A percentile compares a stretch with the other conserved stretches of the same genome.
These are phyloP conservation scores for Brasilioporus rufonigricans DNA, from an alignment of 768 basidiomycete genomes.

Conservation along the genomic window DNA sequence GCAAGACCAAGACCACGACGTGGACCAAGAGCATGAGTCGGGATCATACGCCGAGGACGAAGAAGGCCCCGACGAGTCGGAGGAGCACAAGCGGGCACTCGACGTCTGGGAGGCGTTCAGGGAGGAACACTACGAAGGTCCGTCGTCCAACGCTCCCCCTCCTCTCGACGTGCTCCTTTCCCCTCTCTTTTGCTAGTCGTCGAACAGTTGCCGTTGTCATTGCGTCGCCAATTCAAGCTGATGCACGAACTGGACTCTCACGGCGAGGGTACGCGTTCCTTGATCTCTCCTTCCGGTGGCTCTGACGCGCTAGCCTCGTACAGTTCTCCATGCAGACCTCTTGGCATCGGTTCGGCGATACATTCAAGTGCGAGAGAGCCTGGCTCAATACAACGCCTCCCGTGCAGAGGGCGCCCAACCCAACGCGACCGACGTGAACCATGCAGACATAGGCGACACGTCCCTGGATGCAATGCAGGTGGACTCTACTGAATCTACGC, in stretches of 20 bases:
- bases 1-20: constrained; percentile 6
- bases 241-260: constrained; percentile 74
- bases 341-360: constrained; percentile 49
- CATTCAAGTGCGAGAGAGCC: constrained; percentile 34
- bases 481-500: constrained; percentile 1
- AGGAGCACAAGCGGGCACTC: constrained; percentile 48
- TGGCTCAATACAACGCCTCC: constrained; percentile 10
- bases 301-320: constrained; percentile 4
- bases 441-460: background rate
- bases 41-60: background rate
- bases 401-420: background rate
- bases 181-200: constrained; percentile 45
- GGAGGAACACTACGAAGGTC: constrained; percentile 81
- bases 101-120: constrained; percentile 73
- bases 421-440: constrained; percentile 1
- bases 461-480: constrained; percentile 5
- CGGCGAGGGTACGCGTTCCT: constrained; percentile 43
- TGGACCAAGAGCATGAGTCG: background rate
- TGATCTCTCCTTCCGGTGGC: background rate
- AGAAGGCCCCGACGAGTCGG: constrained; percentile 16
- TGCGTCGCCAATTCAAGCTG: constrained; percentile 68
- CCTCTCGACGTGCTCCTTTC: background rate
- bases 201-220: constrained; percentile 72
- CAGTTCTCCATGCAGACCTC: constrained; percentile 42
- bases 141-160: constrained; percentile 16